These are phyloP conservation scores for Furcasterigmium furcatum DNA, from an alignment of 2,329 filamentous ascomycete genomes.

Conservation along the genomic window DNA sequence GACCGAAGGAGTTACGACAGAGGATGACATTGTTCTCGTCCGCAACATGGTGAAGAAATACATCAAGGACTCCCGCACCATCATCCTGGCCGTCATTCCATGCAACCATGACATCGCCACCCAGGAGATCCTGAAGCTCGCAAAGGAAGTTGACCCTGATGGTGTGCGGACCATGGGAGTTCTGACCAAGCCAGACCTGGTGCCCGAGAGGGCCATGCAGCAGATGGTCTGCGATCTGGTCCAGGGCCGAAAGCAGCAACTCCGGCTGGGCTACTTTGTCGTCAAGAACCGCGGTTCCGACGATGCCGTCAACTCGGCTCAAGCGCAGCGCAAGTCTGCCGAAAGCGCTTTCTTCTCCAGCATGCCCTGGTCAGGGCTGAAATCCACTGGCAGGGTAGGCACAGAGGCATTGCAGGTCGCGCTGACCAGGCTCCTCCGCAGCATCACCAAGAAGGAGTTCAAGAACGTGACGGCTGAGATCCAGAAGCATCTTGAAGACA, in stretches of 20 bases:
- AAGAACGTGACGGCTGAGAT: slow-evolving; percentile 4
- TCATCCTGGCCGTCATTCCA: slow-evolving; percentile 44
- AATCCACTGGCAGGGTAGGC: slow-evolving; percentile 22
- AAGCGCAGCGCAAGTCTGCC: slow-evolving; percentile 21
- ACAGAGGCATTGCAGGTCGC: slow-evolving; percentile 28
- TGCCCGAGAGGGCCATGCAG: slow-evolving; percentile 34
- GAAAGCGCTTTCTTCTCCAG: slow-evolving; percentile 36
- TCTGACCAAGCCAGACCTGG: slow-evolving; percentile 59
- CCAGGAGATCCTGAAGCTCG: slow-evolving; percentile 33
- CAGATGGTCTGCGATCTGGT: slow-evolving; percentile 37
- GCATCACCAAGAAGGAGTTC: slow-evolving; percentile 29
- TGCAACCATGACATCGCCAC: slow-evolving; percentile 36
- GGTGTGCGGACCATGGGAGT: slow-evolving; percentile 42
- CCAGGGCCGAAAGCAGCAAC: slow-evolving; percentile 30
- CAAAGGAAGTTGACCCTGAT: slow-evolving; percentile 30
- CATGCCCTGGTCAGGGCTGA: slow-evolving; percentile 28
- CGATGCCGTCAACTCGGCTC: slow-evolving; percentile 25
- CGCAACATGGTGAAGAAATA: slow-evolving; percentile 43
- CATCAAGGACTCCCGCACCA: slow-evolving; percentile 42
- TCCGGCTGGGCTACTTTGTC: slow-evolving; percentile 45
- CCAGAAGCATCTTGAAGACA: not conserved
- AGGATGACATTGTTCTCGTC: slow-evolving; percentile 40
- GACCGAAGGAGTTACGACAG: slow-evolving; percentile 34
- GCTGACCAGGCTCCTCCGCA: slow-evolving; percentile 31
- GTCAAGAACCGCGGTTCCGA: slow-evolving; percentile 45